Base-by-base conservation (phyloP, 2,329 filamentous ascomycete species). In the Sporothrix schenckii region DNA sequence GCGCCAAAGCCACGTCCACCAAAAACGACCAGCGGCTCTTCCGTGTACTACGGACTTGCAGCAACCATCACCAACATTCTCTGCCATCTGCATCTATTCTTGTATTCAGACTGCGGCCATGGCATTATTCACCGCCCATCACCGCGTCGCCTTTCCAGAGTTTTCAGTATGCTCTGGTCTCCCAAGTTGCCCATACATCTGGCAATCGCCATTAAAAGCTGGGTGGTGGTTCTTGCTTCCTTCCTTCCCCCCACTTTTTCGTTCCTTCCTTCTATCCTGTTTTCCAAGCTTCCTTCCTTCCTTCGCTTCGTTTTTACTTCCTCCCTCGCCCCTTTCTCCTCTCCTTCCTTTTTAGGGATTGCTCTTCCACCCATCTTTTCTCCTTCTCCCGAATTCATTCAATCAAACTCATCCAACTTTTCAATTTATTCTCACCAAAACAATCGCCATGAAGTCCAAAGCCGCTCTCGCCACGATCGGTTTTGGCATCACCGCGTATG, bases 1-100 rank as follows among this genome's bases (percentile, higher is more conserved):
- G 19, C 56, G 21, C 34, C 34, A 60, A 60, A 60, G 56, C 56
- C 34, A 60, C 58, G 11, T 61, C 58, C 30, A n/a, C 58, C 21
- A 44, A 10, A 24, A 14, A 10, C 58, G 39, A 61, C 39, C 39
- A 11, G 19, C 34, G 6, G n/a, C 7, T 21, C 58, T 61, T 44
- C 5, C 4, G 58, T 27, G 39, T 61, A 61, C 58, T 16, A 27
- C 39, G 10, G 24, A 24, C 52, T 52, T 1, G 13, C 58, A 4
- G 10, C 30, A 9, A 34, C 27, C 34, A 53, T 53, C 50, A 16
- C 53, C 27, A 30, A 30, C 13, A 54, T 16, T 14, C 27, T 34
- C 14, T 24, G 5, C 5, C 19, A 4, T 34, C 13, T 27, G 4
- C 34, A 27, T 19, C 53, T 5, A 14, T 27, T 56, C 53, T 56